Conservation (phyloP, 805 yeast species). For the Diddensiella santjacobensis region DNA sequence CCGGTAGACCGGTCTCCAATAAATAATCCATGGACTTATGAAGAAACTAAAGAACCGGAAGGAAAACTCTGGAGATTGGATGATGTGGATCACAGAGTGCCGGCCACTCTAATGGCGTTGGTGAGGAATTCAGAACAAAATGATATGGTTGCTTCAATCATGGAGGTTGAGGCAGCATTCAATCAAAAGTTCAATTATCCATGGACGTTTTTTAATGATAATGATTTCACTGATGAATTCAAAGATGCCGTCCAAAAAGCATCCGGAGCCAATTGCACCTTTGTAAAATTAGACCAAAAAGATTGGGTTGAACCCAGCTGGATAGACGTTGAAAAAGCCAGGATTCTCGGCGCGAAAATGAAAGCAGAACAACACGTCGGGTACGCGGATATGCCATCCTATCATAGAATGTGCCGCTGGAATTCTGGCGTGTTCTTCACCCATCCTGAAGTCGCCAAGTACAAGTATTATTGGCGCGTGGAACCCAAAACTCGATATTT, state of each 20-base stretch:
- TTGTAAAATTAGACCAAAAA: conserved; percentile 39
- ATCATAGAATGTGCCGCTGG: conserved; percentile 83
- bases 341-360: conserved; percentile 42
- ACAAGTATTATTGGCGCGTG: conserved; percentile 73
- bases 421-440: conserved; percentile 65
- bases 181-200: conserved; percentile 74
- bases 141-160: conserved; percentile 50
- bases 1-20: conserved; percentile 15
- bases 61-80: conserved; percentile 10
- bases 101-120: conserved; percentile 72
- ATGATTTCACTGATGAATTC: conserved; percentile 58
- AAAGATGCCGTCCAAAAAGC: conserved; percentile 40
- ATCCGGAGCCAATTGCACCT: conserved; percentile 43
- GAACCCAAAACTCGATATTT: conserved; percentile 71
- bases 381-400: conserved; percentile 58
- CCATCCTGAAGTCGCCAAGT: conserved; percentile 57
- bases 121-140: conserved; percentile 63
- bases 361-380: conserved; percentile 44
- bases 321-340: conserved; percentile 48
- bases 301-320: conserved; percentile 60
- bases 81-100: conserved; percentile 38
- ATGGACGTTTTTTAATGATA: conserved; percentile 76
- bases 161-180: conserved; percentile 59
- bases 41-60: conserved; percentile 9
- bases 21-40: conserved; percentile 8